phyloP scores from a whole-genome alignment of 192 early-diverging fungal species.

The Coemansia sp. region DNA sequence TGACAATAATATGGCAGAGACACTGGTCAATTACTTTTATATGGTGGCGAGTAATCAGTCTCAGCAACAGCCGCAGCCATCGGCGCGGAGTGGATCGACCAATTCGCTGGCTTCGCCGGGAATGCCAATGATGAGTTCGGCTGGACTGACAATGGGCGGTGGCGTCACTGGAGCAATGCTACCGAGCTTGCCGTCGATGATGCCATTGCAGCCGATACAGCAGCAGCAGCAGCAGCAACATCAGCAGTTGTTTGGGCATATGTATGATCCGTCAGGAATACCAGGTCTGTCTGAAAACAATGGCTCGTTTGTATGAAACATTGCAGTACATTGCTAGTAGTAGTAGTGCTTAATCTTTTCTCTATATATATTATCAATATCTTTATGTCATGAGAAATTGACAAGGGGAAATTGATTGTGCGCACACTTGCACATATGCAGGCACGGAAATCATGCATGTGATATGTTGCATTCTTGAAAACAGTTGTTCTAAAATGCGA shows the following conservation, averaged over 20 bases:
- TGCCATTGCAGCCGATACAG: background rate
- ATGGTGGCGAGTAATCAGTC: slow-evolving; percentile 50
- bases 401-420: background rate
- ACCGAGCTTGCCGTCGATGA: slow-evolving; percentile 7
- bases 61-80: slow-evolving; percentile 11
- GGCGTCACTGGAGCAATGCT: slow-evolving; percentile 1
- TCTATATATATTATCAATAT: background rate
- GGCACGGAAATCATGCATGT: slow-evolving; percentile 7
- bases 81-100: slow-evolving; percentile 15
- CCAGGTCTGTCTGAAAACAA: slow-evolving; percentile 29
- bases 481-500: background rate
- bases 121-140: slow-evolving; percentile 9
- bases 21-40: slow-evolving; percentile 56
- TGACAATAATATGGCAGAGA: slow-evolving; percentile 57
- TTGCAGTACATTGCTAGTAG: background rate
- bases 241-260: slow-evolving; percentile 14
- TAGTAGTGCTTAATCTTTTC: background rate
- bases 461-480: background rate
- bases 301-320: slow-evolving; percentile 31
- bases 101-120: slow-evolving; percentile 26
- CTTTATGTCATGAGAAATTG: background rate
- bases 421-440: slow-evolving; percentile 1
- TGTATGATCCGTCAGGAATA: slow-evolving; percentile 31
- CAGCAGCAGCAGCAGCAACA: slow-evolving; percentile 10
- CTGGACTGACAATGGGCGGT: background rate